Evolutionary conservation across 2,329 filamentous ascomycete species (phyloP), one percentile per base, ranked within the genome.

Genomic region (Penicillium frequentans): DNA sequence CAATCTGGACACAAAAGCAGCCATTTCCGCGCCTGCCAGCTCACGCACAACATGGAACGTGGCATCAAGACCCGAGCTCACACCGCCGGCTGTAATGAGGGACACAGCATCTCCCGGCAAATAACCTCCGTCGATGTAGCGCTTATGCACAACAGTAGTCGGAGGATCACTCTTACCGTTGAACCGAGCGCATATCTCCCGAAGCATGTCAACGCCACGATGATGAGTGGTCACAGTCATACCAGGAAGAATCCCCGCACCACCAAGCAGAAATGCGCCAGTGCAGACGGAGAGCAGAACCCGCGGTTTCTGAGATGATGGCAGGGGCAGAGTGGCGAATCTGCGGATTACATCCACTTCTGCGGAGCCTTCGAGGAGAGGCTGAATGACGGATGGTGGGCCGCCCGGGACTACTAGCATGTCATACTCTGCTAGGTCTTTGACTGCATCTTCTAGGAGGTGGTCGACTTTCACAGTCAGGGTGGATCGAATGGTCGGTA

Each of bases 11-110:
- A 90, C 87, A 77, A 93, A 89, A 57, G 86, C 83, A 61, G 91
- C 90, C 58, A 87, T 82, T 53, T 90, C 89, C 69, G 91, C 86
- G 59, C 87, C 89, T 49, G 93, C 90, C 74, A 96, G 78, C 65
- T 91, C 90, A 75, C 88, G 90, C 74, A 96, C 87, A 72, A 96
- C 82, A 79, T 96, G 95, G 78, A 96, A 79, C 65, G 88, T 82
- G 54, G 91, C 91, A 81, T 96, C 91, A 54, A 96, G 80, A 72
- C 91, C 91, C 75, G 89, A 87, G 72, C 87, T 89, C 65, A 91
- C 82, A 63, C 91, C 91, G 64, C 90, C 90, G 64, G 85, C 84
- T 62, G 91, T 96, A 69, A 96, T 87, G 64, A 96, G 87, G 63
- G 90, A 77, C 73, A 87, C 77, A 21, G 84, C 83, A 60, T 82